phyloP scores from a whole-genome alignment of 1,284 basidiomycete genomes.

The Microbotryomycetes sp. region DNA sequence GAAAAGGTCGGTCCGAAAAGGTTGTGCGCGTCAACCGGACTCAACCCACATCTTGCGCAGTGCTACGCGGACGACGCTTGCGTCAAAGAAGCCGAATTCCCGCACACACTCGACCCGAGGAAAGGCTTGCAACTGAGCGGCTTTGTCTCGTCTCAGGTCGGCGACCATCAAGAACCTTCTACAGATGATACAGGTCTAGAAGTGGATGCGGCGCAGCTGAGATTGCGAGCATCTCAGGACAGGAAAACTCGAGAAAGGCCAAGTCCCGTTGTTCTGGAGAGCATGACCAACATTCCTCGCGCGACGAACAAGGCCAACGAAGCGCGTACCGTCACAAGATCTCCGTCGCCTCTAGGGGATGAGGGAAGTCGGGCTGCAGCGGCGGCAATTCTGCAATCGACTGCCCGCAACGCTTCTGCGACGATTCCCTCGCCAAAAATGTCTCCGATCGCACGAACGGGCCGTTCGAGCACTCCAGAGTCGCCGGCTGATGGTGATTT shows the following conservation, averaged over 20 bases:
- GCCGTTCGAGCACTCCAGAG: neutral
- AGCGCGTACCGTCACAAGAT: neutral
- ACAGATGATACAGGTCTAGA: neutral
- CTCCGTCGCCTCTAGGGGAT: neutral
- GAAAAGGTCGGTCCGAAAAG: slow-evolving; percentile 5
- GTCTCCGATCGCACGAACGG: neutral
- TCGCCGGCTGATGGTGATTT: neutral
- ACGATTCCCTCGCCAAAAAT: neutral
- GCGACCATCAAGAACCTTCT: neutral
- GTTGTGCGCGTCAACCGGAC: neutral
- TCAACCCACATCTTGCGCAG: neutral
- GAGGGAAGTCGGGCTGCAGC: neutral
- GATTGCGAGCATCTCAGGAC: too few species aligned
- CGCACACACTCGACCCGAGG: slow-evolving; percentile 16
- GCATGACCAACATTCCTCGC: neutral
- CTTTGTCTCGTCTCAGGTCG: neutral
- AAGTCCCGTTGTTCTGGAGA: neutral
- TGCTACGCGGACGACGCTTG: neutral
- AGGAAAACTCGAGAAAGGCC: neutral
- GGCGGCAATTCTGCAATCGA: neutral
- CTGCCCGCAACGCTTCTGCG: too few species aligned
- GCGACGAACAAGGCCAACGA: neutral
- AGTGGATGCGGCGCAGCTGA: neutral
- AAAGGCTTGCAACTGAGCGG: slow-evolving; percentile 19
- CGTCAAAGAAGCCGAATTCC: slow-evolving; percentile 17